These are phyloP conservation scores for Exserohilum rostratum DNA, from an alignment of 2,329 filamentous ascomycete genomes.

Conservation along the genomic window DNA sequence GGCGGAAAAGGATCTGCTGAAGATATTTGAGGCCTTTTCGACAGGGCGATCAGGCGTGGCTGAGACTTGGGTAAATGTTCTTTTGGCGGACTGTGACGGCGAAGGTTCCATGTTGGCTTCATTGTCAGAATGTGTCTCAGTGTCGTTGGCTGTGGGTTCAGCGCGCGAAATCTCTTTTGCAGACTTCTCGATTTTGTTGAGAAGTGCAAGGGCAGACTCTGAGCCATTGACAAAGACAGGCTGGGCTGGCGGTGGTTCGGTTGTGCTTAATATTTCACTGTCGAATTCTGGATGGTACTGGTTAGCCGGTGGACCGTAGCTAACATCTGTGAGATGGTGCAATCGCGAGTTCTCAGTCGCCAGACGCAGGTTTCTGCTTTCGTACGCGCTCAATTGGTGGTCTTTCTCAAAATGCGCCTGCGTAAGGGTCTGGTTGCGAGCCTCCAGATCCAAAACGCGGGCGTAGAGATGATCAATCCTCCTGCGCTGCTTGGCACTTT, in stretches of 20 bases:
- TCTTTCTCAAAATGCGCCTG: slow-evolving; percentile 3
- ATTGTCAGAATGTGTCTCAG: slow-evolving; percentile 4
- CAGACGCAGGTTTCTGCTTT: slow-evolving; percentile 6
- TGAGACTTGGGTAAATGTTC: slow-evolving; percentile 4
- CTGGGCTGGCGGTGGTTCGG: slow-evolving; percentile 11
- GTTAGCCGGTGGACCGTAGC: slow-evolving; percentile 20
- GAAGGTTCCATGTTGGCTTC: slow-evolving; percentile 6
- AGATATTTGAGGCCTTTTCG: slow-evolving; percentile 19
- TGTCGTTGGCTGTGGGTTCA: slow-evolving; percentile 3
- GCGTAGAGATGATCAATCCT: slow-evolving; percentile 17
- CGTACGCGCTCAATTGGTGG: slow-evolving; percentile 4
- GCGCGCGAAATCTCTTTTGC: slow-evolving; percentile 13
- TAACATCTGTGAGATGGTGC: neutral
- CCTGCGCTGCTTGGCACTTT: slow-evolving; percentile 6
- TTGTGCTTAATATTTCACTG: slow-evolving; percentile 15
- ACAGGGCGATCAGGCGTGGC: slow-evolving; percentile 16
- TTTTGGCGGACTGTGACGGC: slow-evolving; percentile 8
- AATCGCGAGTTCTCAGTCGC: neutral
- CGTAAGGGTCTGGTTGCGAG: slow-evolving; percentile 11
- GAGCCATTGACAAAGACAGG: slow-evolving; percentile 21
- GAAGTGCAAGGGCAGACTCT: slow-evolving; percentile 29
- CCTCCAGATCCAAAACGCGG: slow-evolving; percentile 9
- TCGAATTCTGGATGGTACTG: slow-evolving; percentile 22
- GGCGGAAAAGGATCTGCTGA: slow-evolving; percentile 30
- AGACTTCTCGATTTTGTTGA: slow-evolving; percentile 27